These are phyloP conservation scores for Gossypium mustelinum DNA, from an alignment of 345 rosid genomes.

Conservation along the genomic window DNA sequence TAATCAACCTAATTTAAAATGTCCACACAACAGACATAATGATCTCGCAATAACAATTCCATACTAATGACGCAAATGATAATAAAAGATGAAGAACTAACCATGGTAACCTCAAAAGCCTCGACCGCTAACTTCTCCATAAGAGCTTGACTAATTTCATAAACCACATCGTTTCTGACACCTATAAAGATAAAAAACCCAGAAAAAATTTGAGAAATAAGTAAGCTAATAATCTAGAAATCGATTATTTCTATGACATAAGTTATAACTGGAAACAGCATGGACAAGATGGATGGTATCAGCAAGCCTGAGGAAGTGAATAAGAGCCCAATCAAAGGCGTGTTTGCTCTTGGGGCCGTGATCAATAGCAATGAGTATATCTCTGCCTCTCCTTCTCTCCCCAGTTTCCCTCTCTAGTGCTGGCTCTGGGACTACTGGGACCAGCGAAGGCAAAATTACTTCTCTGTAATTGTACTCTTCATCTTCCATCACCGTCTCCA, in stretches of 20 bases:
- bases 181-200: slow-evolving; percentile 27
- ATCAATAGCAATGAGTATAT: slow-evolving; percentile 50
- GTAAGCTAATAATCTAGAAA: neutral
- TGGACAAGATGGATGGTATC: slow-evolving; percentile 85
- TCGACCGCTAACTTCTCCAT: slow-evolving; percentile 82
- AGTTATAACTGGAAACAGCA: slow-evolving; percentile 53
- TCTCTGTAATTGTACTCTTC: slow-evolving; percentile 68
- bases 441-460: slow-evolving; percentile 54
- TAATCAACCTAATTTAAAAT: neutral
- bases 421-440: slow-evolving; percentile 47
- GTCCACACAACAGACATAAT: no score
- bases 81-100: slow-evolving; percentile 21
- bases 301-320: slow-evolving; percentile 74
- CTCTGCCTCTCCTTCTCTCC: slow-evolving; percentile 68
- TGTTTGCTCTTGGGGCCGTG: slow-evolving; percentile 66
- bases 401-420: slow-evolving; percentile 71
- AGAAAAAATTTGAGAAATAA: neutral
- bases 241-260: neutral
- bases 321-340: slow-evolving; percentile 69
- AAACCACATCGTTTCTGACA: slow-evolving; percentile 53
- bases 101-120: slow-evolving; percentile 77
- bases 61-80: neutral
- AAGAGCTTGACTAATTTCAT: slow-evolving; percentile 53
- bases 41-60: neutral
- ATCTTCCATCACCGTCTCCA: slow-evolving; percentile 56